Evolutionary conservation across 177 flowering plant genomes (phyloP).

Genomic region (Telopea speciosissima): DNA sequence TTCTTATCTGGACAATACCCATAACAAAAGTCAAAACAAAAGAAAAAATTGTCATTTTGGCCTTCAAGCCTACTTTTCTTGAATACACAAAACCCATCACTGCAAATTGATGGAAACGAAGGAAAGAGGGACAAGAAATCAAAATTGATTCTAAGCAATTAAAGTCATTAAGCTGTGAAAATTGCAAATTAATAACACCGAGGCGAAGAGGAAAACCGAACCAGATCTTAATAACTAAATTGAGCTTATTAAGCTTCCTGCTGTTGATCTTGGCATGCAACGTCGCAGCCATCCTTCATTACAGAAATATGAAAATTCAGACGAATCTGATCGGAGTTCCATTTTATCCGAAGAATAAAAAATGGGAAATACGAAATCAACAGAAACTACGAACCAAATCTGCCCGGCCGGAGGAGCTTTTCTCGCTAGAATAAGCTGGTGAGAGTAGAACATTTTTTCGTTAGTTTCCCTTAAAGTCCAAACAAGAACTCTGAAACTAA

Average conservation of each 20-base stretch:
- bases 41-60: conserved; percentile 54
- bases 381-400: conserved; percentile 49
- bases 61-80: conserved; percentile 30
- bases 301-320: not conserved
- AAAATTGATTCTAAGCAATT: not conserved
- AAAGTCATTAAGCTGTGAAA: not conserved
- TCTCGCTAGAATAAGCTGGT: conserved; percentile 85
- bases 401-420: conserved; percentile 93
- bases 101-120: conserved; percentile 16
- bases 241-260: conserved; percentile 60
- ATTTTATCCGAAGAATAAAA: not conserved
- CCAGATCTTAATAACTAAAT: conserved; percentile 82
- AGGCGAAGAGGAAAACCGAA: conserved; percentile 11
- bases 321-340: no score
- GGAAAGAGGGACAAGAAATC: not conserved
- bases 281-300: conserved; percentile 89
- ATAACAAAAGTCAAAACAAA: conserved; percentile 24
- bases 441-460: conserved; percentile 82
- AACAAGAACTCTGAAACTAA: no score
- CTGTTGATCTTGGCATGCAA: conserved; percentile 77
- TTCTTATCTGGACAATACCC: conserved; percentile 31
- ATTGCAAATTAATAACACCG: no score
- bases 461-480: not conserved
- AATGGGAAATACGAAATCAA: not conserved
- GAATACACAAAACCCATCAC: conserved; percentile 24